Base-by-base conservation (phyloP, 164 flowering plant species). In the Cinnamomum chago region DNA sequence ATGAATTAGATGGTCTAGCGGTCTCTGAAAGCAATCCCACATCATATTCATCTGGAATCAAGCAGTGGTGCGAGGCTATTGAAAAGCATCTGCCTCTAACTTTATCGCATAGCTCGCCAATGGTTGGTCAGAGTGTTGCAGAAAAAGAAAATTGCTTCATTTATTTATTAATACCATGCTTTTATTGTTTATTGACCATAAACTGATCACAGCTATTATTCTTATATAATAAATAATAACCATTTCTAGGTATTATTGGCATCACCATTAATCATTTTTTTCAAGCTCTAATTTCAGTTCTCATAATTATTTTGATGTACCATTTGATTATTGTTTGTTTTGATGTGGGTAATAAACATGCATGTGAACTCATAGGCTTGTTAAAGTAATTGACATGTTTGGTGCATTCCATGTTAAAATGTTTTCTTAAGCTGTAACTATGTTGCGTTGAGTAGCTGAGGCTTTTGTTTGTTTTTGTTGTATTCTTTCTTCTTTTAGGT, bases 11-110 rank as follows among this genome's bases (percentile, higher is more conserved):
- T 76, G 76, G 69, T 66, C 60, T 70, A 23, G 84, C 83, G 58
- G 73, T 77, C 70, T 55, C 81, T 27, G 66, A 73, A 68, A 80
- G 78, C 18, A 81, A 83, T 40, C 23, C 40, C 3, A 23, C 77
- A 51, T 35, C 72, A 65, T 72, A 74, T 74, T 52, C 73, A 3
- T 70, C 84, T 11, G 99, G 92, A 80, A 82, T 70, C 60, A 78
- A 82, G 80, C 85, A 87, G 73, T 93, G 99, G 99, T 62, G 72
- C 74, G 90, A 89, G 79, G 89, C 89, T 73, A 87, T 91, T 75
- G 88, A 85, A 72, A 89, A 84, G 83, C 93, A 89, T 78, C 73
- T 95, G 68, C 90, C 97, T 69, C 73, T 85, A 40, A 70, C 80
- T 72, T 28, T 92, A 22, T 62, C 67, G 33, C 93, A 95, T 77